phyloP scores from a whole-genome alignment of 495 filamentous ascomycete species.

The Jackrogersella minutella region DNA sequence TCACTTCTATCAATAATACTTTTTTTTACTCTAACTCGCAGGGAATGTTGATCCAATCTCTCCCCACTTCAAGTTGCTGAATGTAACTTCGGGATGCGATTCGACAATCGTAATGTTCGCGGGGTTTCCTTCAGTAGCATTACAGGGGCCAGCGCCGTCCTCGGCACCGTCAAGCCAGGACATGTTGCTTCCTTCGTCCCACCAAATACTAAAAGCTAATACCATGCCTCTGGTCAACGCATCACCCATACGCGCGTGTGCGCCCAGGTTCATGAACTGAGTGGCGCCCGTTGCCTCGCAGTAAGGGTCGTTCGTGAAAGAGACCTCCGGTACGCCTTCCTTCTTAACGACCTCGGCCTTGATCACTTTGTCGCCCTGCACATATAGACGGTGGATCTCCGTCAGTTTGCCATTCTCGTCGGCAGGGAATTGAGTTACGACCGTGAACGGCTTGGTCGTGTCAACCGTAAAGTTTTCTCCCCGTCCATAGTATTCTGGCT shows the following conservation, averaged over 20 bases:
- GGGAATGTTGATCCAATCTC: conserved; percentile 66
- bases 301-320: conserved; percentile 64
- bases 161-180: conserved; percentile 66
- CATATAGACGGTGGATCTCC: conserved; percentile 68
- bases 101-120: conserved; percentile 55
- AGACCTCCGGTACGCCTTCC: conserved; percentile 53
- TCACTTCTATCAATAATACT: neutral
- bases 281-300: conserved; percentile 65
- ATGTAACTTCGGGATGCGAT: conserved; percentile 62
- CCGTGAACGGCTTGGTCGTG: conserved; percentile 66
- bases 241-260: conserved; percentile 64
- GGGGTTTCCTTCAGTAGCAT: conserved; percentile 60
- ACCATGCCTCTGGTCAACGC: conserved; percentile 70
- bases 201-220: conserved; percentile 71
- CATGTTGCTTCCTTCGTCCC: conserved; percentile 66
- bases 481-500: conserved; percentile 60
- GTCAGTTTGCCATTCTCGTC: conserved; percentile 58
- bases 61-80: conserved; percentile 71
- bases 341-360: conserved; percentile 51
- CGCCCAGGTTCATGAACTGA: conserved; percentile 63
- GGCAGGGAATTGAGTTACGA: conserved; percentile 72
- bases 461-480: conserved; percentile 64
- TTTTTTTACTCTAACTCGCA: conserved; percentile 14
- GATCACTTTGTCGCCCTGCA: conserved; percentile 67
- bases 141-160: conserved; percentile 66